phyloP scores from a whole-genome alignment of 2,329 filamentous ascomycete species.

The Onygena corvina region DNA sequence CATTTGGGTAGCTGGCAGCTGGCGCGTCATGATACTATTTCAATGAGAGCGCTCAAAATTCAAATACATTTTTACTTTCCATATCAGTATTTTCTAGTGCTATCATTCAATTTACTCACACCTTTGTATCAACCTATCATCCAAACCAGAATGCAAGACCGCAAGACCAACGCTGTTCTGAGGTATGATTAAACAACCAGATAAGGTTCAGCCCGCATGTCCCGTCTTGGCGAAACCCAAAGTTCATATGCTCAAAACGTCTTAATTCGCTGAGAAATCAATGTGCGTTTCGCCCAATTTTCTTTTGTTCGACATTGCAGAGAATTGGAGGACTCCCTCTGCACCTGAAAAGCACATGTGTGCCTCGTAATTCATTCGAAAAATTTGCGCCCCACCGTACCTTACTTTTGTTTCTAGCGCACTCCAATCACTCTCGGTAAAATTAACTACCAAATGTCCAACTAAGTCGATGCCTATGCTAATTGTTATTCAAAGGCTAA shows the following conservation, averaged over 20 bases:
- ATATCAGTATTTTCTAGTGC: too few species aligned
- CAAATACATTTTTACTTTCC: too few species aligned
- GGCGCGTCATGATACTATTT: background rate
- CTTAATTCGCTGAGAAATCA: slow-evolving; percentile 4
- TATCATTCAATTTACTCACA: too few species aligned
- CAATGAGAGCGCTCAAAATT: too few species aligned
- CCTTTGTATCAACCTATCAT: too few species aligned
- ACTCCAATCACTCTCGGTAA: background rate
- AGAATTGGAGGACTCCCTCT: background rate
- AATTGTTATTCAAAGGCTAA: background rate
- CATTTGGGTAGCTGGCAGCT: background rate
- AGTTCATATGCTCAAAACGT: too few species aligned
- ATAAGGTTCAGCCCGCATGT: too few species aligned
- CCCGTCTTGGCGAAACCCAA: too few species aligned
- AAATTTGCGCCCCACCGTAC: background rate
- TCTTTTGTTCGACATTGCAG: background rate
- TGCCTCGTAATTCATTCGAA: background rate
- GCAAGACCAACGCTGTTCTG: too few species aligned
- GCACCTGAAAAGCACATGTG: background rate
- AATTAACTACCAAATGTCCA: background rate
- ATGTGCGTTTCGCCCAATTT: background rate
- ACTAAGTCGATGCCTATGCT: background rate
- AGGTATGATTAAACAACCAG: too few species aligned
- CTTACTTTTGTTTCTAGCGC: background rate
- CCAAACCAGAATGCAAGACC: too few species aligned